Evolutionary conservation across 495 filamentous ascomycete genomes (phyloP), one percentile per base, ranked within the genome.

Genomic region (Ramalina intermedia): DNA sequence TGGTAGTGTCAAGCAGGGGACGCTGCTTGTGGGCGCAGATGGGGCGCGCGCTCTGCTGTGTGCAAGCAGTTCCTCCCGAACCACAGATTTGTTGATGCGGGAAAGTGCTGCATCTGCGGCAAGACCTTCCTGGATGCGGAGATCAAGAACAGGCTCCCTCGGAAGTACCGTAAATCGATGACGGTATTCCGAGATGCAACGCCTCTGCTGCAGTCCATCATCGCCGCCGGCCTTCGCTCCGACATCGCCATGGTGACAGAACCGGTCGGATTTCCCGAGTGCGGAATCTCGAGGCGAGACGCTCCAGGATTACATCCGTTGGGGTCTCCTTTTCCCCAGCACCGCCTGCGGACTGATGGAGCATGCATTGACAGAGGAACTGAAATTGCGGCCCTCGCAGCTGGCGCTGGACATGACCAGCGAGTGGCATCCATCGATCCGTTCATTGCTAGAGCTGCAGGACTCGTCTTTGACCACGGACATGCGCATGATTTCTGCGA

Each of bases 21-120:
- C 53, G 13, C 41, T 74, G 1, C 55, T 74, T 12, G 60, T 74
- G 13, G 71, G 71, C 16, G 70, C 70, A 21, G 70, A 74, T 47
- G 71, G 71, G 13, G 48, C 64, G 8, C 64, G 8, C 56, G 58
- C 24, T 72, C 66, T 36, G 42, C 51, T 18, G 60, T 72, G 38
- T 62, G 68, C 16, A 61, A 54, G 50, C 67, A 72, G 49, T 55
- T 67, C 37, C 53, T 73, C 9, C 71, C 72, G 9, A 41, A 63
- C 13, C 66, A 62, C 45, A 51, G 53, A 23, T 50, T 63, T 18
- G 43, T 73, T 12, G 70, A 74, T 46, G 61, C 69, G 3, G 69
- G 63, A 13, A 62, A 63, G 41, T 63, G 69, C 33, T 58, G 67
- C 29, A 53, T 74, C 24, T 74, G 63, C 50, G 66, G 68, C 16